Evolutionary conservation across 1,139 yeast species (phyloP).

Genomic region (Taphrina confusa): DNA sequence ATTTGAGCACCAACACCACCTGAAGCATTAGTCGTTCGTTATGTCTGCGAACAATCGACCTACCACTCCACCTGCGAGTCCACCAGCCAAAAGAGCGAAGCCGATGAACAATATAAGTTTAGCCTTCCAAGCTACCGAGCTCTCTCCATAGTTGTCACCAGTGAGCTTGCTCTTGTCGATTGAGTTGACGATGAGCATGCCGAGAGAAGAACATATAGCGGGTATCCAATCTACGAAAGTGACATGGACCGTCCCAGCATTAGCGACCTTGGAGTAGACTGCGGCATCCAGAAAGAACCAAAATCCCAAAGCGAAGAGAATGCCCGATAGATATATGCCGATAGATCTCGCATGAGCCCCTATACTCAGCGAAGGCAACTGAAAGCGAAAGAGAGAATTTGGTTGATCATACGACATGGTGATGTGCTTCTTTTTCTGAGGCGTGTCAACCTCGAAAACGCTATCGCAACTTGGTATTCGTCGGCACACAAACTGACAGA

Average conservation of each 20-base stretch:
- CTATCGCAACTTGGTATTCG: no score
- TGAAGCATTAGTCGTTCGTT: neutral
- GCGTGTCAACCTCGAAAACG: no score
- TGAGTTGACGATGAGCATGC: conserved; percentile 88
- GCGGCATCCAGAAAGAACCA: conserved; percentile 91
- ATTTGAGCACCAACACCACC: conserved; percentile 74
- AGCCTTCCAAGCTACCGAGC: conserved; percentile 83
- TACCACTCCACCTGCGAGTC: conserved; percentile 87
- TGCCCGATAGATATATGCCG: conserved; percentile 27
- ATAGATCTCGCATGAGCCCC: conserved; percentile 31
- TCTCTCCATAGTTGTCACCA: conserved; percentile 55
- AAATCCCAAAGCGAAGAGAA: conserved; percentile 75
- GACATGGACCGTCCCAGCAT: conserved; percentile 83
- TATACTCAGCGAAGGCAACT: conserved; percentile 16
- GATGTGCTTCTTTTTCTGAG: no score
- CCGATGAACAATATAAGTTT: conserved; percentile 86
- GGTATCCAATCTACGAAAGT: conserved; percentile 96
- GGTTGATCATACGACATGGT: conserved; percentile 12
- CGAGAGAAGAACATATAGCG: conserved; percentile 78
- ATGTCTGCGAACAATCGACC: neutral
- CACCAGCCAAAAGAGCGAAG: conserved; percentile 89
- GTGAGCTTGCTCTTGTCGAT: conserved; percentile 79
- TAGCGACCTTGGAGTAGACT: conserved; percentile 76
- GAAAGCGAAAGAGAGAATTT: conserved; percentile 27
- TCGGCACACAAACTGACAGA: no score